Evolutionary conservation across 495 filamentous ascomycete species (phyloP), one percentile per base, ranked within the genome.

Genomic region (Hyphodiscus hymeniophilus): DNA sequence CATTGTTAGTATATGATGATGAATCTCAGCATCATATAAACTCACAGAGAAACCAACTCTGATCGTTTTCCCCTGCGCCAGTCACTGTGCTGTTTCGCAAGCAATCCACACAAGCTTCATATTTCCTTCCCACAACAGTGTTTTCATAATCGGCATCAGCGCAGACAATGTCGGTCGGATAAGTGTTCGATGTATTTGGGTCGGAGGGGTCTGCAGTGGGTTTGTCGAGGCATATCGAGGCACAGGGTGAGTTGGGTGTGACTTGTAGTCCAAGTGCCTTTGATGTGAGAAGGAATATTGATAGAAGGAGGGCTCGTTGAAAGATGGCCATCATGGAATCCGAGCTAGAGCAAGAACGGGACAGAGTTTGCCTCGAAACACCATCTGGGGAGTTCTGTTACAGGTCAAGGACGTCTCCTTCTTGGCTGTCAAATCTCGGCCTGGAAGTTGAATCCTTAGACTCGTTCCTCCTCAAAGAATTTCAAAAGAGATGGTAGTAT

Each of bases 11-110:
- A 40, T 21, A 5, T 13, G 33, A 36, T 13, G 6, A 7, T 36
- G 4, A 17, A 26, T 7, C 33, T 36, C 11, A 0, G 30, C 1
- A 7, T 1, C n/a, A 13, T 21, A 35, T n/a, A 17, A 52, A 30
- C 76, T 59, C 68, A 80, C 76, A 84, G n/a, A 85, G 62, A 17
- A 63, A 79, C 77, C 77, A 83, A 55, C 71, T 63, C 0, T 78
- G 59, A 56, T 85, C 80, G 3, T 70, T 71, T 57, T 79, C 69
- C 12, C 67, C 67, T 0, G 66, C 67, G 0, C 38, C 35, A 0
- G 61, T 49, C 58, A 75, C 71, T n/a, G 66, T 63, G 46, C 79
- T 84, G 15, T 69, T 60, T 51, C 82, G 62, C 41, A 77, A 60
- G 48, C 81, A 85, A n/a, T 65, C 60, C 18, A 82, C 44, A 45